phyloP scores from a whole-genome alignment of 2,329 filamentous ascomycete genomes.

The Aspergillus jensenii region DNA sequence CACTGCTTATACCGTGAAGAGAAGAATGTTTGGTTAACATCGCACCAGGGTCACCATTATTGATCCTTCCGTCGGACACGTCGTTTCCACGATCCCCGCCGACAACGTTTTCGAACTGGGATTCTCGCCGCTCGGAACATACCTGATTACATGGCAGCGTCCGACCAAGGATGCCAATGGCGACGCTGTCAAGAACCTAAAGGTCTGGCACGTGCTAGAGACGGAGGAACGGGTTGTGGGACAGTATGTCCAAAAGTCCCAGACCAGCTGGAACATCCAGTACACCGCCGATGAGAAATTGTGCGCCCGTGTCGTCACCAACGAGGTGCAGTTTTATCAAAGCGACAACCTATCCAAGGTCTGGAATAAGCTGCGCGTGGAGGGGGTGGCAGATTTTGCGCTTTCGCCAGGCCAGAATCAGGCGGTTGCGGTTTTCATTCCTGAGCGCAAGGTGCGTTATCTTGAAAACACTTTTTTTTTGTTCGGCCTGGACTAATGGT shows the following conservation, averaged over 20 bases:
- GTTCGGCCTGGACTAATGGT: neutral
- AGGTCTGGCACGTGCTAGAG: conserved; percentile 87
- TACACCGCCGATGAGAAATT: conserved; percentile 92
- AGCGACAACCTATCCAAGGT: conserved; percentile 80
- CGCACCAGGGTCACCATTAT: conserved; percentile 70
- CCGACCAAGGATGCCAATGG: conserved; percentile 89
- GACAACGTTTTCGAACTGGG: conserved; percentile 89
- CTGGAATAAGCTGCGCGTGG: conserved; percentile 92
- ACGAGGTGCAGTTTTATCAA: conserved; percentile 97
- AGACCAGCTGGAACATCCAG: conserved; percentile 95
- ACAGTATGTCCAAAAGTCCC: conserved; percentile 91
- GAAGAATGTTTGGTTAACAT: conserved; percentile 13
- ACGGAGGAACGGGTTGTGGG: conserved; percentile 73
- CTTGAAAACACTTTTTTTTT: neutral
- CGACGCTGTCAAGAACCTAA: conserved; percentile 92
- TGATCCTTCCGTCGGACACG: conserved; percentile 73
- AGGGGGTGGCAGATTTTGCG: conserved; percentile 87
- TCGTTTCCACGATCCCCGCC: conserved; percentile 72
- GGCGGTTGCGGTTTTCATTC: conserved; percentile 90
- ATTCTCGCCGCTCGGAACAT: conserved; percentile 90
- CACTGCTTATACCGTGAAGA: neutral
- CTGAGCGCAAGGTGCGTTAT: conserved; percentile 79
- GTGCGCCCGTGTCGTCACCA: conserved; percentile 90
- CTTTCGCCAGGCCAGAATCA: conserved; percentile 86
- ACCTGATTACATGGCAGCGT: conserved; percentile 95